Evolutionary conservation across 1,139 yeast genomes (phyloP), one percentile per base, ranked within the genome.

Genomic region (Hyphopichia fennica): DNA sequence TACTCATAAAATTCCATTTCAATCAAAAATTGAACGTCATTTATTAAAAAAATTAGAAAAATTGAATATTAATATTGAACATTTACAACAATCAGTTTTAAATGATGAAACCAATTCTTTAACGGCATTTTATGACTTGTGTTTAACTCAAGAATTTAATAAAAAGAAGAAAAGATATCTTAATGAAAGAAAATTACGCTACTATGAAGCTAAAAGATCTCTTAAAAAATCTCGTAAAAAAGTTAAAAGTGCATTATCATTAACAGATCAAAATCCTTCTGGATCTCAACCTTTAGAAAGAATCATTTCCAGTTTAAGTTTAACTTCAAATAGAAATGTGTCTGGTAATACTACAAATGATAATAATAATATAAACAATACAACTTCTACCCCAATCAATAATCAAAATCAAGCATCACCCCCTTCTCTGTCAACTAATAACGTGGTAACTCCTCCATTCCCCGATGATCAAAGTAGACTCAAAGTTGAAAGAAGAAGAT

Each of bases 81-180:
- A 75, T 5, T 66, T 93, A 29, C 82, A 82, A 48, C 72, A 75
- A 5, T 80, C 87, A 18, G 83, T 91, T 1, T 56, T 67, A 18
- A 71, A 78, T 42, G 78, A 78, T 41, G 81, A 82, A 44, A 83
- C 90, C 65, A 96, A 88, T 58, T 72, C 90, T 0, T 65, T 88
- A 19, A 83, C 91, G n/a, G 97, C 96, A 0, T 73, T 87, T 46
- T 93, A 95, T 86, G 85, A 84, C 37, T 68, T 93, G 13, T 65
- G 85, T 13, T 65, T 88, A 16, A 91, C 88, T 32, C 73, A 77
- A 40, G 95, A 86, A 49, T 67, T 65, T 40, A 49, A 60, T 16
- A 64, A 63, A 43, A 72, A 71, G 57, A 69, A 66, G 49, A 56
- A 56, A 41, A 57, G 57, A 33, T 63, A 69, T 41, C 49, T 63